Conservation (phyloP, 2,329 filamentous ascomycete genomes). For the Xylariomycetidae sp. region DNA sequence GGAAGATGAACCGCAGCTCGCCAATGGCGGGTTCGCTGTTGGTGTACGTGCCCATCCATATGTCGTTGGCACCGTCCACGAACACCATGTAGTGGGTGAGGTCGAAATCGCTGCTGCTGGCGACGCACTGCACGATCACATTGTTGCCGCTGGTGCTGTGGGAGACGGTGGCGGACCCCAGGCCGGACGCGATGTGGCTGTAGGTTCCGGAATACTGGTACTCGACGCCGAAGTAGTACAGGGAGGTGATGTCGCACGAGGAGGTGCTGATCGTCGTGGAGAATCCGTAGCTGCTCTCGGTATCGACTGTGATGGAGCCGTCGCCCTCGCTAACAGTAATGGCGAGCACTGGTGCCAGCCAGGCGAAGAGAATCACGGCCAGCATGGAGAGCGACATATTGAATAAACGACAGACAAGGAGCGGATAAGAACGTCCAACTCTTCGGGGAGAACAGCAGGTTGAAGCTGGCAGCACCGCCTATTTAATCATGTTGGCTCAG, state of each 20-base stretch:
- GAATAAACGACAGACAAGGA: too few species aligned
- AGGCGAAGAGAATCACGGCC: too few species aligned
- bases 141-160: constrained; percentile 37
- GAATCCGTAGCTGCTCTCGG: constrained; percentile 22
- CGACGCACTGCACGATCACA: constrained; percentile 49
- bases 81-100: constrained; percentile 52
- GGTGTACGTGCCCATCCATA: constrained; percentile 49
- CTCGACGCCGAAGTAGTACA: constrained; percentile 45
- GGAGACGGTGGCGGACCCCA: constrained; percentile 45
- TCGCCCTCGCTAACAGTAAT: constrained; percentile 20
- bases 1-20: constrained; percentile 49
- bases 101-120: constrained; percentile 35
- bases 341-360: too few species aligned
- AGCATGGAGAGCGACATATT: too few species aligned
- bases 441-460: too few species aligned
- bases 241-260: constrained; percentile 50
- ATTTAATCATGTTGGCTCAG: too few species aligned
- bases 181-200: constrained; percentile 50
- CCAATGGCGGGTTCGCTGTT: constrained; percentile 40
- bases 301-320: constrained; percentile 21
- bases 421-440: too few species aligned
- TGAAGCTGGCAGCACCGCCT: too few species aligned
- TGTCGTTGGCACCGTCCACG: constrained; percentile 40
- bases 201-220: constrained; percentile 42
- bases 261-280: constrained; percentile 23